Base-by-base conservation (phyloP, 331 rosid genomes). In the Rhamnella rubrinervis region DNA sequence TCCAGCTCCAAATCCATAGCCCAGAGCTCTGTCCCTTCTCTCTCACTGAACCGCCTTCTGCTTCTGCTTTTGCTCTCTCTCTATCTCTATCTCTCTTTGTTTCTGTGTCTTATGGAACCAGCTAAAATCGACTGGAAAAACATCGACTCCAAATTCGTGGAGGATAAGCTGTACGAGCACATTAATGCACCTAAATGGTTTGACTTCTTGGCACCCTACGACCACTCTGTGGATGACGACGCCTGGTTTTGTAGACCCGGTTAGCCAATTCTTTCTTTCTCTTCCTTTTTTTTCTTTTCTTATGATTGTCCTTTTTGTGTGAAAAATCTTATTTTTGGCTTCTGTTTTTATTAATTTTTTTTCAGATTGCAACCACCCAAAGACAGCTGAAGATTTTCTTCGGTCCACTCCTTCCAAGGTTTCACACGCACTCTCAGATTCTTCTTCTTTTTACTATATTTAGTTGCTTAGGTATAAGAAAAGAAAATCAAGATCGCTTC, bases 161-260 rank as follows among this genome's bases (percentile, higher is more conserved):
- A 85, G 71, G 99, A 95, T 59, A 85, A 86, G 38, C 72, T 79
- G n/a, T 95, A 78, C 76, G 99, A 95, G 71, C 81, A 87, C 78
- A 86, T 95, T 47, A 89, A 89, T 67, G 99, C 99, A 6, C 99
- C 99, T 60, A 89, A 91, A 64, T 95, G 92, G 91, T 78, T 95
- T 62, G 99, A 95, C 74, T 91, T 95, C 88, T 84, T 78, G 82
- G 76, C 90, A 67, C 80, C 83, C 7, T 40, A 56, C 8, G 80
- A 77, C 46, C 52, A 67, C 4, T 52, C 72, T 26, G 75, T 66
- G 1, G 92, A 89, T 23, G 92, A 84, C 17, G 91, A 95, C 26
- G 86, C 88, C 72, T 95, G 95, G 96, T 95, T 95, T 49, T 95
- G 99, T 86, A 82, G 85, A 72, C 81, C 93, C 41, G 92, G 99